Evolutionary conservation across 1,284 basidiomycete species (phyloP).

Genomic region (Rhodotorula mucilaginosa): DNA sequence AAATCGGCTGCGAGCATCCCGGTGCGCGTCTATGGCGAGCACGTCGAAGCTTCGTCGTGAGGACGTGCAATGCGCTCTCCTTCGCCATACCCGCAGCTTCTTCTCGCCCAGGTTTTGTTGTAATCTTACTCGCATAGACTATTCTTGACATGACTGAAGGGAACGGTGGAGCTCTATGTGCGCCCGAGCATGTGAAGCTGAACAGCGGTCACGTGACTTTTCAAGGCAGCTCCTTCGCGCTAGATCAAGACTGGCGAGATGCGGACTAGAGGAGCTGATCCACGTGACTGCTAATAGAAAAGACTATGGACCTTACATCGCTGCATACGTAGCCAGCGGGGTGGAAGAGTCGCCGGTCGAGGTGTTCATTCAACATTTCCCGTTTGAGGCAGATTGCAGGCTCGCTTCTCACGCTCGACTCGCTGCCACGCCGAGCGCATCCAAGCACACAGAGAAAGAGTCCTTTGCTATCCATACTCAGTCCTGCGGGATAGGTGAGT

Average conservation of each 20-base stretch:
- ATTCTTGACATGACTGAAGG: too few relatives aligned
- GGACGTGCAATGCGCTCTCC: neutral
- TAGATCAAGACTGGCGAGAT: too few relatives aligned
- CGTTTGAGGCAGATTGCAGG: too few relatives aligned
- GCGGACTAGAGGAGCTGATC: too few relatives aligned
- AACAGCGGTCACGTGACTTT: too few relatives aligned
- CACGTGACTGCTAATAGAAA: too few relatives aligned
- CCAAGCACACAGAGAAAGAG: neutral
- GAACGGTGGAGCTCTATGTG: too few relatives aligned
- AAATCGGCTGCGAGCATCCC: slow-evolving; percentile 9
- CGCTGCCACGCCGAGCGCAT: neutral
- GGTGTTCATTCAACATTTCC: neutral
- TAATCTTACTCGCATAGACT: slow-evolving; percentile 2
- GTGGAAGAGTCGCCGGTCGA: neutral
- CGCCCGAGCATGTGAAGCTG: neutral
- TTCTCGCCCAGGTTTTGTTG: slow-evolving; percentile 3
- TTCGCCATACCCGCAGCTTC: neutral
- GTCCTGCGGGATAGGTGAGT: too few relatives aligned
- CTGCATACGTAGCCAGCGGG: too few relatives aligned
- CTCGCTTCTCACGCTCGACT: neutral
- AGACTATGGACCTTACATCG: too few relatives aligned
- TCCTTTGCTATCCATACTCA: too few relatives aligned
- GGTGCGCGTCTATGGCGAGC: slow-evolving; percentile 18
- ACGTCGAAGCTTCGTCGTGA: slow-evolving; percentile 1
- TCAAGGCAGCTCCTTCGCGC: too few relatives aligned